phyloP scores from a whole-genome alignment of 805 yeast species.

The Lachancea waltii region DNA sequence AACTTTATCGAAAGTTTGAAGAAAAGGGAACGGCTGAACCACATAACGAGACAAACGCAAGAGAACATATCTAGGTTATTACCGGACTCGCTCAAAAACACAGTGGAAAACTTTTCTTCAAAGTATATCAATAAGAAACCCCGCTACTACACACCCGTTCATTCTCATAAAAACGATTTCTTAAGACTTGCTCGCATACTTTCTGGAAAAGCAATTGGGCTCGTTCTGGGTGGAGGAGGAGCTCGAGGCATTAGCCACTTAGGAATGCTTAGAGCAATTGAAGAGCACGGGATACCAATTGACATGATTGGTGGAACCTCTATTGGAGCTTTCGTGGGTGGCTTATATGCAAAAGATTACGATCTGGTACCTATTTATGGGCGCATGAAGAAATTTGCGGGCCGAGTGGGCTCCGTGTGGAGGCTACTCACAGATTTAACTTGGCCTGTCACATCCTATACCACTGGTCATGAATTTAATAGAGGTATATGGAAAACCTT shows the following conservation, averaged over 20 bases:
- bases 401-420: slow-evolving; percentile 80
- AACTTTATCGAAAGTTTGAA: slow-evolving; percentile 22
- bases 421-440: slow-evolving; percentile 78
- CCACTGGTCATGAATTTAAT: slow-evolving; percentile 96
- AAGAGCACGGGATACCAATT: slow-evolving; percentile 87
- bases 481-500: slow-evolving; percentile 96
- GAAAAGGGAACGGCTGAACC: slow-evolving; percentile 27
- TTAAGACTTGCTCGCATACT: slow-evolving; percentile 80
- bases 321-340: slow-evolving; percentile 93
- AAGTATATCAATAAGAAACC: slow-evolving; percentile 25
- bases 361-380: slow-evolving; percentile 89
- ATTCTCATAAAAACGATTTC: slow-evolving; percentile 77
- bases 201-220: slow-evolving; percentile 89
- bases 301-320: slow-evolving; percentile 96
- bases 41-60: slow-evolving; percentile 22
- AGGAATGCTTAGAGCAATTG: slow-evolving; percentile 86
- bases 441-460: slow-evolving; percentile 88
- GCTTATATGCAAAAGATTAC: slow-evolving; percentile 86
- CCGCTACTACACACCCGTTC: slow-evolving; percentile 27
- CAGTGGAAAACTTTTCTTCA: slow-evolving; percentile 34
- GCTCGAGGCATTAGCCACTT: slow-evolving; percentile 91
- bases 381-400: slow-evolving; percentile 77
- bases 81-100: slow-evolving; percentile 32
- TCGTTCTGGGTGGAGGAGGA: slow-evolving; percentile 97
- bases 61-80: slow-evolving; percentile 27